Evolutionary conservation across 192 early-diverging fungal species (phyloP), one percentile per base, ranked within the genome.

Genomic region (Coemansia sp.): DNA sequence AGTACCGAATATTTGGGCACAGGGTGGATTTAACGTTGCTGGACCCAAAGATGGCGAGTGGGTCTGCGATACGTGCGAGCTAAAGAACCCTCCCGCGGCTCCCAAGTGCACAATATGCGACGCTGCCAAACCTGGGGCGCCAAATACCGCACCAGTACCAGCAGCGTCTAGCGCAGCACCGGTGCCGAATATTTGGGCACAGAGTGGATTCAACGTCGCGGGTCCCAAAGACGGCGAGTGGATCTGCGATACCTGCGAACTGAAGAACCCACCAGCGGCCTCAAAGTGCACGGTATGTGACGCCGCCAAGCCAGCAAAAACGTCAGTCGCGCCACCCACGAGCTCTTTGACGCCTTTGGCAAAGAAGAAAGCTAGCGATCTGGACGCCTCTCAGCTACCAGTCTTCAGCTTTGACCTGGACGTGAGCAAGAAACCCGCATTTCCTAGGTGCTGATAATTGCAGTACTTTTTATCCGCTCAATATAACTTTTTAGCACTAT

Each of bases 391-490:
- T 41, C 39, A 75, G 57, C 66, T 80, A 11, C 78, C 73, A 16
- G 37, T 56, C 29, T 80, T 80, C 53, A 24, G 27, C 11, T 79
- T 79, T 64, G 65, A 70, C 13, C 65, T 79, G 51, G 77, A 79
- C 29, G 42, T 70, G 3, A 56, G 64, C 16, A 69, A 61, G n/a
- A 70, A 59, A 46, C 77, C 70, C 27, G 24, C 40, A 4, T 36
- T 60, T 29, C 59, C 68, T 13, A 29, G 31, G 31, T 35, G 54
- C 54, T 57, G 31, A 57, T 31, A 53, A 5, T 27, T 11, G 24
- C 24, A 9, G 11, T 31, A 31, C 51, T 53, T 51, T 29, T 51
- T 31, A 27, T 53, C 51, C 21, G 51, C 24, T 48, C 27, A 53
- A 53, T 31, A 53, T 53, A 27, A 31, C 51, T 53, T 53, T 31